Evolutionary conservation across 208 protist genomes (phyloP), one percentile per base, ranked within the genome.

Genomic region (Wallacemonas rigidus): DNA sequence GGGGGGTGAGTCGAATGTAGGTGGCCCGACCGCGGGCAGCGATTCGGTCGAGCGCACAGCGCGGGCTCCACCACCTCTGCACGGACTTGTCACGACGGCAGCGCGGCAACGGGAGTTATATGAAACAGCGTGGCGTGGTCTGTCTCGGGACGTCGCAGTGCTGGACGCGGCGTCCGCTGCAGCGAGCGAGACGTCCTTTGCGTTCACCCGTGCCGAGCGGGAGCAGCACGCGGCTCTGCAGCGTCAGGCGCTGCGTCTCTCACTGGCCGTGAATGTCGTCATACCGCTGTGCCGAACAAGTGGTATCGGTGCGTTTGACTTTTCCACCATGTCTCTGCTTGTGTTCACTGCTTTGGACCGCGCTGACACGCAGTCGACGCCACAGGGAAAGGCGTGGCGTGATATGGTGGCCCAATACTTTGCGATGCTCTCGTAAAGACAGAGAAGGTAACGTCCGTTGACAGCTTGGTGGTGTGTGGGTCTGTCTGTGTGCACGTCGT

Each of bases 191-290:
- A 12, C 11, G 15, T 60, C 55, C 7, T 60, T 60, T 35, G 14
- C 17, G 14, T 60, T 17, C 14, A 60, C 55, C 15, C 55, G 55
- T 11, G 55, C 55, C 15, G 55, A 60, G 17, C 7, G 11, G 55
- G 55, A 9, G 15, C 55, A 35, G 8, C 55, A 60, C 7, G 55
- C 55, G 7, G 17, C 55, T 11, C 55, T 36, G 17, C 55, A 60
- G 47, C 71, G 81, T 40, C 75, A 61, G 53, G 40, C 77, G 47
- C 55, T 83, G 35, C 75, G 89, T 11, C 72, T 88, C 50, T 80
- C 79, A 9, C 80, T 93, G 72, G 76, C 81, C 4, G 70, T 91
- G 68, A 90, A 93, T 38, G 81, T 91, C 35, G 67, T 91, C 17
- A 71, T 93, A 36, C 88, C 88, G 14, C 62, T 91, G 36, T 63